Evolutionary conservation across 2,329 filamentous ascomycete species (phyloP).

Genomic region (Calonectria pteridis): DNA sequence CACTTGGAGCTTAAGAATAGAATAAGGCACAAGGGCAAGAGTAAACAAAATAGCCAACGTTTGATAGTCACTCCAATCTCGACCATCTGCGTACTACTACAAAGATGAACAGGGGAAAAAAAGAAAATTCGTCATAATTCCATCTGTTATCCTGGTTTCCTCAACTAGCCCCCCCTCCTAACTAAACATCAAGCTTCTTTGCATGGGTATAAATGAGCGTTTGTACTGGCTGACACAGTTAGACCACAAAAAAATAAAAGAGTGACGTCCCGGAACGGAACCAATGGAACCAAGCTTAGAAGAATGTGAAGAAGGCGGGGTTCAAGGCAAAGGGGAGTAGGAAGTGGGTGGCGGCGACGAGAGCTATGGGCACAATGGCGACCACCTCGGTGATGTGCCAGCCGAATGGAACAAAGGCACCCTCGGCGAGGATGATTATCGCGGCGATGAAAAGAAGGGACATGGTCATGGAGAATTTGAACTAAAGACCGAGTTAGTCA

Average conservation of each 20-base stretch:
- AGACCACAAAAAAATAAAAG: constrained; percentile 4
- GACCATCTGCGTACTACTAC: neutral
- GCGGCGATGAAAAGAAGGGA: constrained; percentile 67
- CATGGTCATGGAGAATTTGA: constrained; percentile 80
- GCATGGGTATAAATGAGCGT: constrained; percentile 9
- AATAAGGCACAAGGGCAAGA: neutral
- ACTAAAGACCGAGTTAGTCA: constrained; percentile 55
- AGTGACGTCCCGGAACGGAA: neutral
- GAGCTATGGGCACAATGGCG: constrained; percentile 81
- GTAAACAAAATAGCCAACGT: neutral
- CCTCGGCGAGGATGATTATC: constrained; percentile 75
- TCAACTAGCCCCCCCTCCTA: neutral
- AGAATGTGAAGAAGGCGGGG: constrained; percentile 82
- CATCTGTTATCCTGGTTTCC: neutral
- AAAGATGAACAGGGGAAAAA: neutral
- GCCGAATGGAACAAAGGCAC: constrained; percentile 72
- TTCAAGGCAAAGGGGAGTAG: constrained; percentile 80
- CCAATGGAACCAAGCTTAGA: neutral
- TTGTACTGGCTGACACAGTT: neutral
- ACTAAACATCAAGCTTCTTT: neutral
- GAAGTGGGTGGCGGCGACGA: constrained; percentile 77
- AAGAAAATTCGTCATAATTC: constrained; percentile 2
- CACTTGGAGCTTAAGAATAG: neutral
- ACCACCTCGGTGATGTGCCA: constrained; percentile 80
- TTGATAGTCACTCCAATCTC: constrained; percentile 7